phyloP scores from a whole-genome alignment of 164 flowering plant species.

The Nelumbo lutea region DNA sequence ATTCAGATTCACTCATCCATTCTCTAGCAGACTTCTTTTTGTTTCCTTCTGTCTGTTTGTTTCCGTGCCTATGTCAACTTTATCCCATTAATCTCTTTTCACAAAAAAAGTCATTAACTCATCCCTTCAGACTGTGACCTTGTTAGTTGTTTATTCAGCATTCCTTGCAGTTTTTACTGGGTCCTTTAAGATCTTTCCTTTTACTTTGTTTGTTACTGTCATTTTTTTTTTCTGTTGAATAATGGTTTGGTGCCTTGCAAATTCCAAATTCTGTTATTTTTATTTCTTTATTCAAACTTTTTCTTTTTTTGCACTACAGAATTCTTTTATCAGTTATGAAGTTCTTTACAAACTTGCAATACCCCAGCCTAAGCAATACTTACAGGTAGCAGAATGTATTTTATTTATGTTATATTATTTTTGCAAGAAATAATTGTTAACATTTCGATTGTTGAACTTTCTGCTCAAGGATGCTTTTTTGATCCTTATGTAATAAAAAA shows the following conservation, averaged over 20 bases:
- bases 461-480: background rate
- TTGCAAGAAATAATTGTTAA: background rate
- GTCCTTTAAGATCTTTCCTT: no score
- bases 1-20: no score
- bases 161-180: no score
- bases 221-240: no score
- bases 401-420: slow-evolving; percentile 9
- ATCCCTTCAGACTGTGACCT: no score
- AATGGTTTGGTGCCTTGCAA: background rate
- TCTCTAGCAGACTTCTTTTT: no score
- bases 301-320: slow-evolving; percentile 38
- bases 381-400: slow-evolving; percentile 57
- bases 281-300: background rate
- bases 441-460: background rate
- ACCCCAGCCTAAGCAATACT: slow-evolving; percentile 79
- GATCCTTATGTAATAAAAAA: slow-evolving; percentile 7
- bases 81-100: no score
- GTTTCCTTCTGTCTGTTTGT: no score
- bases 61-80: no score
- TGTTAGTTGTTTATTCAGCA: no score
- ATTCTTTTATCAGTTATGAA: slow-evolving; percentile 79
- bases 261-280: background rate
- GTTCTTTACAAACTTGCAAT: slow-evolving; percentile 78
- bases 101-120: no score
- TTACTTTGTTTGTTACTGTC: no score